These are phyloP conservation scores for Quercus alba DNA, from an alignment of 306 rosid genomes.

Conservation along the genomic window DNA sequence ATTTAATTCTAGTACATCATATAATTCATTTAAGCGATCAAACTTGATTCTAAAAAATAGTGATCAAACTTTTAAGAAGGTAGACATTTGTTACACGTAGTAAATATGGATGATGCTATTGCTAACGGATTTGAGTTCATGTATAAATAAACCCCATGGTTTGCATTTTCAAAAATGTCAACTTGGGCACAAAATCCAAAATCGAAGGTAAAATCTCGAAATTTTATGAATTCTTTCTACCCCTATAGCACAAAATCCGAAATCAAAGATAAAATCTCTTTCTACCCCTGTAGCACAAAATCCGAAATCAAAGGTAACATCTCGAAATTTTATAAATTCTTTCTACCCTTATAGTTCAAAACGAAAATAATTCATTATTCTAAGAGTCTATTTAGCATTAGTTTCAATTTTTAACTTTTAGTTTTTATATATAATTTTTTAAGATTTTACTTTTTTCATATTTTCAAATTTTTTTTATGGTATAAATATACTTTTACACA, in stretches of 20 bases:
- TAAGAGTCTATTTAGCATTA: rapidly evolving
- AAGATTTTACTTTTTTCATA: rapidly evolving
- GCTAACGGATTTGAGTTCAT: too few relatives aligned
- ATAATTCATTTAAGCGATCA: too few relatives aligned
- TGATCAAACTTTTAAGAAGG: too few relatives aligned
- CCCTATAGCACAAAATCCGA: neutral
- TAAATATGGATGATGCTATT: too few relatives aligned
- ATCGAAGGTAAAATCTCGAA: neutral
- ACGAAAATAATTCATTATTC: neutral
- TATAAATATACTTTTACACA: rapidly evolving
- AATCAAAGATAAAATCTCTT: neutral
- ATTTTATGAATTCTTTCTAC: neutral
- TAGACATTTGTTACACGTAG: too few relatives aligned
- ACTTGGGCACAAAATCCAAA: neutral
- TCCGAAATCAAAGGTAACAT: neutral
- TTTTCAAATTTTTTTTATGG: rapidly evolving
- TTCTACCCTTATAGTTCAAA: neutral
- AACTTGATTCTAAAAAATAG: too few relatives aligned
- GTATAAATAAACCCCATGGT: too few relatives aligned
- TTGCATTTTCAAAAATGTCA: neutral
- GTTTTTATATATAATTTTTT: too few relatives aligned
- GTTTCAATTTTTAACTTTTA: rapidly evolving
- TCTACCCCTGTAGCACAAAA: neutral
- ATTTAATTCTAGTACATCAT: too few relatives aligned
- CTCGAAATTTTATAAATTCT: neutral